Conservation (phyloP, 257 asterid species). For the Solanum dulcamara region DNA sequence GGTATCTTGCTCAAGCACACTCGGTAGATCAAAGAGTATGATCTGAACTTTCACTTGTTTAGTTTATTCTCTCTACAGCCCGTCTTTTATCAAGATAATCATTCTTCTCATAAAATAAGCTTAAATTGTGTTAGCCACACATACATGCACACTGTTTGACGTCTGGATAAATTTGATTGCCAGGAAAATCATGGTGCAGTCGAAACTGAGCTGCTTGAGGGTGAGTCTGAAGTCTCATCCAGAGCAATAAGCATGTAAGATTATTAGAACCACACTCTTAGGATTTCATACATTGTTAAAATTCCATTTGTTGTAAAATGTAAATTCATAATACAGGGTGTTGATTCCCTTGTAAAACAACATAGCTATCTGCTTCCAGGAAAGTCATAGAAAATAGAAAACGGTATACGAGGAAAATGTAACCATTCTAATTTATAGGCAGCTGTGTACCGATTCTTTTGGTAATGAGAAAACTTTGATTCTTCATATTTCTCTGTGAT, state of each 20-base stretch:
- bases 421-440: background rate
- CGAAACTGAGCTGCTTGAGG: conserved; percentile 32
- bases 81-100: background rate
- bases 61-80: conserved; percentile 3
- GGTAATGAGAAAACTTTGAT: background rate
- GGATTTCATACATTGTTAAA: background rate
- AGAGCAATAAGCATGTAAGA: conserved; percentile 68
- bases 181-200: conserved; percentile 31
- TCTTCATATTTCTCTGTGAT: background rate
- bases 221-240: conserved; percentile 50
- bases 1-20: conserved; percentile 35
- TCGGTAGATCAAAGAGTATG: conserved; percentile 32
- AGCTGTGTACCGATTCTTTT: background rate
- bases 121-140: background rate
- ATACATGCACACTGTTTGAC: background rate
- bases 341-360: conserved; percentile 6
- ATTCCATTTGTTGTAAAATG: conserved; percentile 1
- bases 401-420: background rate
- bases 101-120: background rate
- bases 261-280: background rate
- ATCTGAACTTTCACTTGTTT: background rate
- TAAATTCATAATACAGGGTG: background rate
- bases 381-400: background rate
- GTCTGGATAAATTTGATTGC: background rate
- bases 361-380: background rate